phyloP scores from a whole-genome alignment of 2,329 filamentous ascomycete species.

The Podosphaera aphanis region DNA sequence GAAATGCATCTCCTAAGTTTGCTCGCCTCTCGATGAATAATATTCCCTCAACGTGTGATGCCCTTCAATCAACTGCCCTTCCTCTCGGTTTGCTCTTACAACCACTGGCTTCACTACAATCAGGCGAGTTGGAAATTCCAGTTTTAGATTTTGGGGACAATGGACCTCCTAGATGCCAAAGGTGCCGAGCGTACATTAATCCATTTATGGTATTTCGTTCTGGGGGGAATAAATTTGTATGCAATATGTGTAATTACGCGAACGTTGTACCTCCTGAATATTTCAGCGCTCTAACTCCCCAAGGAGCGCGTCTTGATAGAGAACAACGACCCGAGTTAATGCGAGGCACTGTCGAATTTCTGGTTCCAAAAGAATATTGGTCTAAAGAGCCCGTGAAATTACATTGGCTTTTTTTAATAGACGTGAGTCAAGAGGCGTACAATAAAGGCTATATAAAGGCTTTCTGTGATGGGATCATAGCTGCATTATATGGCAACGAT shows the following conservation, averaged over 20 bases:
- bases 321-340: constrained; percentile 74
- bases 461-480: constrained; percentile 71
- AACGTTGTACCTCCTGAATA: constrained; percentile 87
- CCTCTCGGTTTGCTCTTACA: constrained; percentile 77
- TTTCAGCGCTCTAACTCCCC: constrained; percentile 72
- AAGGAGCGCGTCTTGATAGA: constrained; percentile 69
- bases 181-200: constrained; percentile 93
- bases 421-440: constrained; percentile 76
- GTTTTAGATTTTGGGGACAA: constrained; percentile 84
- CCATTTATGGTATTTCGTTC: constrained; percentile 95
- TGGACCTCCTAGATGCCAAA: constrained; percentile 72
- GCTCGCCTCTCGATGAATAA: constrained; percentile 80
- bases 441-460: constrained; percentile 79
- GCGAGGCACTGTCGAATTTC: constrained; percentile 81
- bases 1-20: constrained; percentile 87
- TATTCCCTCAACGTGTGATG: constrained; percentile 64
- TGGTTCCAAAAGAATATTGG: constrained; percentile 97
- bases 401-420: constrained; percentile 74
- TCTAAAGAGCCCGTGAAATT: constrained; percentile 77
- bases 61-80: constrained; percentile 54
- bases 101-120: constrained; percentile 59
- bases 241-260: constrained; percentile 92
- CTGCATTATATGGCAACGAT: constrained; percentile 57
- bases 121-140: constrained; percentile 69
- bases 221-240: constrained; percentile 89